phyloP scores from a whole-genome alignment of 1,284 basidiomycete genomes.

The Apiotrichum laibachii region DNA sequence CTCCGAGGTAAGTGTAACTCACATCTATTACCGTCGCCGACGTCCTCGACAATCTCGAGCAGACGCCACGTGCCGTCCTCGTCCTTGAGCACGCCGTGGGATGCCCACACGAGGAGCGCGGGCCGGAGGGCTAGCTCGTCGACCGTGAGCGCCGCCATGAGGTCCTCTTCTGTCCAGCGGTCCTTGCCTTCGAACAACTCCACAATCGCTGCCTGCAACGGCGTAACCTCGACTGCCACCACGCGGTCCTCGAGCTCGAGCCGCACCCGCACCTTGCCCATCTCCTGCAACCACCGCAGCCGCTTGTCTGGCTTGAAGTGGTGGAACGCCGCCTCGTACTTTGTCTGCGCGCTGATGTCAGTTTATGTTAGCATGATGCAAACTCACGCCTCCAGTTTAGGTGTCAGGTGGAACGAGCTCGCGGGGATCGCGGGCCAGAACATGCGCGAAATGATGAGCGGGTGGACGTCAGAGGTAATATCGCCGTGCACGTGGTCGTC shows the following conservation, averaged over 20 bases:
- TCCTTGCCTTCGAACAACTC: slow-evolving; percentile 76
- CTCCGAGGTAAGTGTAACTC: not conserved
- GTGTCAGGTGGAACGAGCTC: slow-evolving; percentile 71
- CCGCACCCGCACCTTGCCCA: slow-evolving; percentile 75
- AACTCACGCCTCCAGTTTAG: slow-evolving; percentile 71
- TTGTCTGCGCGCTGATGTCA: slow-evolving; percentile 62
- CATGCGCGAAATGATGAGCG: slow-evolving; percentile 82
- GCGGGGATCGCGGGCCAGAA: slow-evolving; percentile 86
- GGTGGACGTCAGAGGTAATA: slow-evolving; percentile 69
- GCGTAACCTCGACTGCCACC: slow-evolving; percentile 71
- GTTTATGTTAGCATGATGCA: not conserved
- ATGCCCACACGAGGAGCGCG: slow-evolving; percentile 77
- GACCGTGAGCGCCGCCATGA: slow-evolving; percentile 64
- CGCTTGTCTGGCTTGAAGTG: slow-evolving; percentile 85
- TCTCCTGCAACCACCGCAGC: slow-evolving; percentile 77
- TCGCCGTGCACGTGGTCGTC: slow-evolving; percentile 78
- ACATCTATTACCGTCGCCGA: slow-evolving; percentile 21
- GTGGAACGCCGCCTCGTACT: slow-evolving; percentile 72
- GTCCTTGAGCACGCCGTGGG: slow-evolving; percentile 65
- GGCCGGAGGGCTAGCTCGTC: slow-evolving; percentile 65
- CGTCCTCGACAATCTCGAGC: slow-evolving; percentile 13
- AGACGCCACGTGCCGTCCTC: slow-evolving; percentile 14
- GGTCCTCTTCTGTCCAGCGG: slow-evolving; percentile 54
- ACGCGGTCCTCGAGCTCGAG: slow-evolving; percentile 76
- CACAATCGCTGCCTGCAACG: slow-evolving; percentile 82